Base-by-base conservation (phyloP, 305 asterid genomes). In the Stenogyne calaminthoides region DNA sequence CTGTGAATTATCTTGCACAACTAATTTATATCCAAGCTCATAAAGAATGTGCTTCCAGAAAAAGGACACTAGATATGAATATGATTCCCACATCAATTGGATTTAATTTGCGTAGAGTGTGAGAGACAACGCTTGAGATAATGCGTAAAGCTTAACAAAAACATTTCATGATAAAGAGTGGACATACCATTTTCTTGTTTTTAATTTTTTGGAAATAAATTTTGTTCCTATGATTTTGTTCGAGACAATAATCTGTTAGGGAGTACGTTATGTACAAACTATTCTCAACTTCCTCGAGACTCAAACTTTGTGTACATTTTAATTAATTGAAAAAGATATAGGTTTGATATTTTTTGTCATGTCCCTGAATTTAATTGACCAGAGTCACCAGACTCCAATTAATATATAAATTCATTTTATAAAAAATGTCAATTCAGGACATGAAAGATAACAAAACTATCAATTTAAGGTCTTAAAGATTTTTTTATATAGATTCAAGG, bases 1-100 rank as follows among this genome's bases (percentile, higher is more conserved):
- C 75, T 59, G 22, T 66, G 78, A 72, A 72, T 77, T 70, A 72
- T 71, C 14, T 59, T 49, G 14, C 15, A 52, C 72, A 70, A 19
- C 61, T 63, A 40, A 70, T 42, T 63, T 56, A 27, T 56, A 27
- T 55, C 18, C 15, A 18, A 58, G 10, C 71, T 55, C 58, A 64
- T 76, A 44, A 64, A 58, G 59, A 36, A 64, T 19, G 20, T 46
- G 39, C 73, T 55, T 67, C 18, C 20, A 55, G 1, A 18, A 36
- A 49, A 64, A 52, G 40, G 64, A 18, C 46, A 63, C 9, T n/a
- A 59, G 55, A 54, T 67, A 78, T 66, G 72, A 62, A 73, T 54
- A 65, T 69, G 78, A 78, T 74, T 73, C 75, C 68, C 64, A 59
- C 67, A 14, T 70, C 66, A 15, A 58, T 34, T 71, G 68, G 29